A percentile compares a stretch with the other conserved stretches of the same genome.
phyloP scores from a whole-genome alignment of 208 protist species.

The Leishmania arabica region DNA sequence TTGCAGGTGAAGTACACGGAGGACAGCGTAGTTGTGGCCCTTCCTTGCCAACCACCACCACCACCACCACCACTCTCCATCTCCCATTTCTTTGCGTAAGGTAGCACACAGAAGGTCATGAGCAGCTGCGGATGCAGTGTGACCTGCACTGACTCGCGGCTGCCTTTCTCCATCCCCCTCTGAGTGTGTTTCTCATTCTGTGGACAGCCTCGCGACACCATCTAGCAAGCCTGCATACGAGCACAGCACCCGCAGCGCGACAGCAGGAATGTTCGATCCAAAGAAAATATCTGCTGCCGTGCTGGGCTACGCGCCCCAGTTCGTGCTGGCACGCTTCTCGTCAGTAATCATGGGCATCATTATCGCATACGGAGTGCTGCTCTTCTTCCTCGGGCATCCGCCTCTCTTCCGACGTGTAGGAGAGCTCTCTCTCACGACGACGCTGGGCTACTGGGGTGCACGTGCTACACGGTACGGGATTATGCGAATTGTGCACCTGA shows the following conservation, averaged over 20 bases:
- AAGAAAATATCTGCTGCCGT: constrained; percentile 32
- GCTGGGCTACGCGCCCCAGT: constrained; percentile 41
- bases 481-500: not conserved
- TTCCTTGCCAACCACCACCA: not conserved
- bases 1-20: not conserved
- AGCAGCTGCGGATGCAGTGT: not conserved
- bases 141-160: not conserved
- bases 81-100: not conserved
- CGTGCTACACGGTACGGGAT: constrained; percentile 35
- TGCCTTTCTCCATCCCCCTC: not conserved
- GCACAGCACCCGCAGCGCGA: not conserved
- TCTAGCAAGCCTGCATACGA: not conserved
- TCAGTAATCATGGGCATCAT: constrained; percentile 63
- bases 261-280: constrained; percentile 26
- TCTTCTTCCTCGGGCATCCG: constrained; percentile 50
- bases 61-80: not conserved
- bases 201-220: not conserved
- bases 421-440: constrained; percentile 36
- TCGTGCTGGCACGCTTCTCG: constrained; percentile 48
- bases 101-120: not conserved
- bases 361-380: constrained; percentile 48
- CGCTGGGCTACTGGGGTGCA: constrained; percentile 26
- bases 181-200: not conserved
- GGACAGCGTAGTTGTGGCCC: not conserved
- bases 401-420: constrained; percentile 43